Evolutionary conservation across 495 filamentous ascomycete genomes (phyloP).

Genomic region (Aspergillus ostianus): DNA sequence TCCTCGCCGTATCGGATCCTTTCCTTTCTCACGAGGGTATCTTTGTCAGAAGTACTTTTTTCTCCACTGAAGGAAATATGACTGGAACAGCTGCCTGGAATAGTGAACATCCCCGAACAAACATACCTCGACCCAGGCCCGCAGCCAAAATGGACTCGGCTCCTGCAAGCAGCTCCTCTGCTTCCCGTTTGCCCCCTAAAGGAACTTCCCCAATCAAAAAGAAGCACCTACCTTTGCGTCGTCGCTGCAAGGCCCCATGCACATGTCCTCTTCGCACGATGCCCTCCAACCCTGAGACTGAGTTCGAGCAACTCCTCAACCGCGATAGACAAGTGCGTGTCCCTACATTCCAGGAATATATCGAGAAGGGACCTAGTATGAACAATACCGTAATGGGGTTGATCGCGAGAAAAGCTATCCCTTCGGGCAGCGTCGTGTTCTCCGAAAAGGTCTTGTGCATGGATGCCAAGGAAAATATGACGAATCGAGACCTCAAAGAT

Average conservation of each 20-base stretch:
- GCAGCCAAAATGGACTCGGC: no score
- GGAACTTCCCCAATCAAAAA: not conserved
- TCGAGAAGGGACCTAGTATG: conserved; percentile 9
- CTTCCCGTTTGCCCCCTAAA: not conserved
- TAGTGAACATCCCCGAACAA: no score
- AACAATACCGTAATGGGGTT: conserved; percentile 8
- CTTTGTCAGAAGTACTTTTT: no score
- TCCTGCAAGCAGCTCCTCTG: no score
- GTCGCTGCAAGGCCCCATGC: not conserved
- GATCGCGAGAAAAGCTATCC: conserved; percentile 10
- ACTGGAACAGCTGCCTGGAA: no score
- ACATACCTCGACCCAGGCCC: no score
- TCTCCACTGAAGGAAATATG: no score
- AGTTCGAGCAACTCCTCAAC: not conserved
- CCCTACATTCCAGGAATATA: not conserved
- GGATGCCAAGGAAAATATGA: not conserved
- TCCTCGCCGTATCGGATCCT: no score
- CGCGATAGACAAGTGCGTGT: not conserved
- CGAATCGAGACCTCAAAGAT: not conserved
- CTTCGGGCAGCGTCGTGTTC: conserved; percentile 12
- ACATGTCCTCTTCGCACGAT: not conserved
- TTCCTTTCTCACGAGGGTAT: no score
- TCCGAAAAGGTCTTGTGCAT: conserved; percentile 6
- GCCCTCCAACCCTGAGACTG: not conserved
- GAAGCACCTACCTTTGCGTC: not conserved